Evolutionary conservation across 768 basidiomycete species (phyloP).

Genomic region (Omphalotus guepiniiformis): DNA sequence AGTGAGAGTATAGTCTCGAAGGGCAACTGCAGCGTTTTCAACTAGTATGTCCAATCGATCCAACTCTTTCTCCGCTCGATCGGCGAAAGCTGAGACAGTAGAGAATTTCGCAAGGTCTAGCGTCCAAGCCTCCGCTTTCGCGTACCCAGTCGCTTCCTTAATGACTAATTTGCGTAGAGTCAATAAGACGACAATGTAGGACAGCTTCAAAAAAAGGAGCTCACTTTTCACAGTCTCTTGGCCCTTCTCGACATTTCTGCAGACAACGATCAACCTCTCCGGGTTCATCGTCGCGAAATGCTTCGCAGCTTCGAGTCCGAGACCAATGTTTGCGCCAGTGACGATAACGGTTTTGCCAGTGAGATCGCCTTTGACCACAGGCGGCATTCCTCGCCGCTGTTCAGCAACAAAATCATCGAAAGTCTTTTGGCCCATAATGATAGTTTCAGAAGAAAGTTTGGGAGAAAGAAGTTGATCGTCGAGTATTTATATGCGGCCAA

Average conservation of each 20-base stretch:
- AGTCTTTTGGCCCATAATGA: slow-evolving; percentile 2
- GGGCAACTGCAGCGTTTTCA: slow-evolving; percentile 34
- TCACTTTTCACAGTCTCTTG: slow-evolving; percentile 30
- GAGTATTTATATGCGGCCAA: too few relatives aligned
- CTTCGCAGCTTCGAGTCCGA: slow-evolving; percentile 44
- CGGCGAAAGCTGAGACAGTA: slow-evolving; percentile 36
- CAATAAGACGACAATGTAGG: too few relatives aligned
- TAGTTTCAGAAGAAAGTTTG: too few relatives aligned
- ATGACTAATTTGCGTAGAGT: slow-evolving; percentile 24
- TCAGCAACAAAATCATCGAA: slow-evolving; percentile 2
- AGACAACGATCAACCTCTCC: slow-evolving; percentile 34
- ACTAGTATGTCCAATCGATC: slow-evolving; percentile 40
- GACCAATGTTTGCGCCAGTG: slow-evolving; percentile 46
- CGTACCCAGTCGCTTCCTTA: slow-evolving; percentile 28
- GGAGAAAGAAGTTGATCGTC: too few relatives aligned
- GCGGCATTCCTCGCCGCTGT: slow-evolving; percentile 15
- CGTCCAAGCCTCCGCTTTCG: slow-evolving; percentile 32
- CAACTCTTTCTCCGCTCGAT: slow-evolving; percentile 27
- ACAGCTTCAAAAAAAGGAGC: slow-evolving; percentile 11
- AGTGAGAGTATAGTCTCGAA: slow-evolving; percentile 18
- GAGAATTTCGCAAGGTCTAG: slow-evolving; percentile 38
- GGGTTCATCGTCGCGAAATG: slow-evolving; percentile 44
- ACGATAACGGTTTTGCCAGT: slow-evolving; percentile 46
- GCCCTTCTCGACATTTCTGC: slow-evolving; percentile 32
- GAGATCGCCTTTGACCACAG: slow-evolving; percentile 32